These are phyloP conservation scores for Cutaneotrichosporon spelunceum DNA, from an alignment of 1,284 basidiomycete genomes.

Conservation along the genomic window DNA sequence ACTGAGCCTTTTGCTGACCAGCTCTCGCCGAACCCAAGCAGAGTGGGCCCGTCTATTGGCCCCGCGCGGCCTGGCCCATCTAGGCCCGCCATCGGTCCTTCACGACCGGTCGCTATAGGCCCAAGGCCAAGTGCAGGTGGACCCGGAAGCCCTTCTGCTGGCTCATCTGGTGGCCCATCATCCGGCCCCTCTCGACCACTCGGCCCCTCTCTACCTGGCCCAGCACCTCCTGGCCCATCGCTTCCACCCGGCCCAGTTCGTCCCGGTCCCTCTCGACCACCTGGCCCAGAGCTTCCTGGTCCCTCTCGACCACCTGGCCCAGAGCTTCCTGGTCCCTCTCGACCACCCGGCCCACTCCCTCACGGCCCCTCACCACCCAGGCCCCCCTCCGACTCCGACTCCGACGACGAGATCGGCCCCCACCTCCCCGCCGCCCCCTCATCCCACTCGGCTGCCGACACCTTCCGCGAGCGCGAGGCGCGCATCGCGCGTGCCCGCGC, in stretches of 20 bases:
- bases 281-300: too few species aligned
- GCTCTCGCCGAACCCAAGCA: not conserved
- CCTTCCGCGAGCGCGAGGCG: conserved; percentile 72
- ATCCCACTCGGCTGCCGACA: conserved; percentile 58
- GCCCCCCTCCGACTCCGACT: conserved; percentile 19
- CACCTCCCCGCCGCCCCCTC: conserved; percentile 7
- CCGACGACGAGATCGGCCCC: conserved; percentile 39
- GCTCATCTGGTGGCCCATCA: too few species aligned
- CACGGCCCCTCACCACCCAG: too few species aligned
- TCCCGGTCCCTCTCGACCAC: not conserved
- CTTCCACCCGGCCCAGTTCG: not conserved
- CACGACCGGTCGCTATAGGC: not conserved
- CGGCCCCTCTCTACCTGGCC: conserved; percentile 5
- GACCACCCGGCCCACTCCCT: conserved; percentile 1
- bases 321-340: not conserved
- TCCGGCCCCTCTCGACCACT: too few species aligned
- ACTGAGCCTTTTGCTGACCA: not conserved
- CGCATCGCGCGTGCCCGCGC: conserved; percentile 51
- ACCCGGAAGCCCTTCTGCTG: too few species aligned
- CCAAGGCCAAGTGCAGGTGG: not conserved
- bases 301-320: not conserved
- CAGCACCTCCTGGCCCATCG: not conserved
- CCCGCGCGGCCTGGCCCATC: not conserved
- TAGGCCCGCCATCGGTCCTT: not conserved
- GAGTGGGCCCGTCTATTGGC: not conserved